Percentiles rank a stretch among this genome's conserved stretches.
These are phyloP conservation scores for Botrytis elliptica DNA, from an alignment of 2,329 filamentous ascomycete genomes.

Conservation along the genomic window DNA sequence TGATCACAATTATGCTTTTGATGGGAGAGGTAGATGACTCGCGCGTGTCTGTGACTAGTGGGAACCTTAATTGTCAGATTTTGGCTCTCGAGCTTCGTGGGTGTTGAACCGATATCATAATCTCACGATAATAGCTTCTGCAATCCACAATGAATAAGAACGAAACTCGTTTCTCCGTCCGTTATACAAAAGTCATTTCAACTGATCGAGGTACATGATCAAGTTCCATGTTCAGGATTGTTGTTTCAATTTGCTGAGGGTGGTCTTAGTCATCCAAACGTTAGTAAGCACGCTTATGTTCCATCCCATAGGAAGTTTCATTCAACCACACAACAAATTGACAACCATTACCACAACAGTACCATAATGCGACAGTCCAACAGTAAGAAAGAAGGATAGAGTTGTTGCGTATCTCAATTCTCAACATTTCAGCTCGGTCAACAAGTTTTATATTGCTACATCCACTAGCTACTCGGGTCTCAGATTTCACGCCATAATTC, in stretches of 20 bases:
- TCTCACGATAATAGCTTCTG: conserved; percentile 23
- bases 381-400: too few relatives aligned
- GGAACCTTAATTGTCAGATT: neutral
- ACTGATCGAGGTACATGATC: neutral
- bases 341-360: neutral
- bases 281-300: neutral
- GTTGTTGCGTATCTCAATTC: neutral
- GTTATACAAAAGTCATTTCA: neutral
- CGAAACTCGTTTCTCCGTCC: neutral
- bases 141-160: conserved; percentile 22
- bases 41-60: neutral
- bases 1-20: neutral
- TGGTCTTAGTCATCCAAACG: neutral
- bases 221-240: neutral
- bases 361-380: neutral
- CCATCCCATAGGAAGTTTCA: neutral
- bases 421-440: neutral
- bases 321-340: neutral
- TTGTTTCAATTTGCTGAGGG: neutral
- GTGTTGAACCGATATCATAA: conserved; percentile 26
- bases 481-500: conserved; percentile 18
- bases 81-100: conserved; percentile 20
- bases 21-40: neutral
- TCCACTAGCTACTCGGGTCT: conserved; percentile 19
- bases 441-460: neutral